Percentiles rank a stretch among this genome's conserved stretches.
These are phyloP conservation scores for Pyricularia pennisetigena DNA, from an alignment of 2,329 filamentous ascomycete species.

Conservation along the genomic window DNA sequence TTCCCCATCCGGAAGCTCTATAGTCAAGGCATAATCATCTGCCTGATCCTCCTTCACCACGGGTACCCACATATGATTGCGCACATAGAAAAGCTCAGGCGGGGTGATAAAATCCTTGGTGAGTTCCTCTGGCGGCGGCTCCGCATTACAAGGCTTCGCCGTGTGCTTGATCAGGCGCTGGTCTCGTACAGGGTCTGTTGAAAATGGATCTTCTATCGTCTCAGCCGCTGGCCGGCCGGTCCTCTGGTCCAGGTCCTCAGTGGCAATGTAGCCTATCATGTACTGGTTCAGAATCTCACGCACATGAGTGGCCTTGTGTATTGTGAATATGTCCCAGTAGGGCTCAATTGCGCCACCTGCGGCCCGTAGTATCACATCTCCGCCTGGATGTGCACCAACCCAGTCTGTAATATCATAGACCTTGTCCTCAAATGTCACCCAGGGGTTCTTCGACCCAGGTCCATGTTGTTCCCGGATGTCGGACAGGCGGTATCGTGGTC, in stretches of 20 bases:
- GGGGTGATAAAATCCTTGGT: conserved; percentile 41
- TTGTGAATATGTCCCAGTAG: conserved; percentile 62
- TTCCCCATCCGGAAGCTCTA: conserved; percentile 50
- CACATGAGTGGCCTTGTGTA: conserved; percentile 57
- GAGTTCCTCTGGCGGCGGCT: conserved; percentile 42
- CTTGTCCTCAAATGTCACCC: conserved; percentile 54
- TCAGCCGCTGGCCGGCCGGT: conserved; percentile 43
- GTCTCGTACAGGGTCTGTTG: conserved; percentile 42
- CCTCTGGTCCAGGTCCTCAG: conserved; percentile 38
- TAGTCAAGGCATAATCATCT: conserved; percentile 33
- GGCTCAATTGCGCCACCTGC: conserved; percentile 55
- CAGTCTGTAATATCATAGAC: conserved; percentile 66
- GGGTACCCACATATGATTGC: conserved; percentile 57
- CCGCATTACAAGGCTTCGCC: conserved; percentile 49
- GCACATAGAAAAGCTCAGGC: conserved; percentile 46
- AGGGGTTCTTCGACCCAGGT: conserved; percentile 28
- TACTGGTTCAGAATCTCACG: conserved; percentile 56
- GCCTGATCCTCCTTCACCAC: conserved; percentile 25
- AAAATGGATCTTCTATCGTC: conserved; percentile 50
- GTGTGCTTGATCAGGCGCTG: conserved; percentile 39
- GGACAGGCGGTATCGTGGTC: conserved; percentile 13
- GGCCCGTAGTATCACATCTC: conserved; percentile 57
- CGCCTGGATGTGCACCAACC: conserved; percentile 55
- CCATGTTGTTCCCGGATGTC: conserved; percentile 13
- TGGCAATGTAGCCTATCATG: conserved; percentile 50